These are phyloP conservation scores for Annulohypoxylon maeteangense DNA, from an alignment of 495 filamentous ascomycete species.

Conservation along the genomic window DNA sequence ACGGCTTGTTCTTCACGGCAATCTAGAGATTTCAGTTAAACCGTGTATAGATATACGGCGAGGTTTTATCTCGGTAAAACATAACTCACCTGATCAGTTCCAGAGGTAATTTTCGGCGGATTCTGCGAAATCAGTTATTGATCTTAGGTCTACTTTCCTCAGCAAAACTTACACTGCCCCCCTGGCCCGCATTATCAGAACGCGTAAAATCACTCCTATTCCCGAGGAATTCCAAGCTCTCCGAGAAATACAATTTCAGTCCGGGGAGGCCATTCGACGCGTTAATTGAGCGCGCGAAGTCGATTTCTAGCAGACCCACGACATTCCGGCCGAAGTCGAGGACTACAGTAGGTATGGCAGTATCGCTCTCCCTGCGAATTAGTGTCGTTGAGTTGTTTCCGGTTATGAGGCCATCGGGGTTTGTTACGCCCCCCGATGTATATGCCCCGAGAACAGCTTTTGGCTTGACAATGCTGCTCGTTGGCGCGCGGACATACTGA, in stretches of 20 bases:
- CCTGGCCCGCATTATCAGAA: conserved; percentile 52
- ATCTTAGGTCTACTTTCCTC: not conserved
- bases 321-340: conserved; percentile 61
- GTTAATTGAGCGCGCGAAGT: conserved; percentile 41
- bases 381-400: conserved; percentile 40
- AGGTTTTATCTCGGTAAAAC: not conserved
- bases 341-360: conserved; percentile 42
- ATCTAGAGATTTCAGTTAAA: conserved; percentile 41
- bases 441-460: conserved; percentile 22
- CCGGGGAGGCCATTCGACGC: conserved; percentile 48
- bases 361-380: conserved; percentile 24
- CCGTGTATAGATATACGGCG: not conserved
- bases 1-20: conserved; percentile 51
- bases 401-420: conserved; percentile 48
- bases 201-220: conserved; percentile 58
- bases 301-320: conserved; percentile 48
- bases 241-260: conserved; percentile 58
- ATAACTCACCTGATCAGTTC: conserved; percentile 52
- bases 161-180: not conserved
- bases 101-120: conserved; percentile 47
- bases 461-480: conserved; percentile 23
- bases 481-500: conserved; percentile 37
- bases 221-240: conserved; percentile 54
- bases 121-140: conserved; percentile 23
- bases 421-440: conserved; percentile 45